Evolutionary conservation across 2,329 filamentous ascomycete genomes (phyloP), one percentile per base, ranked within the genome.

Genomic region (Aspergillaceae sp.): DNA sequence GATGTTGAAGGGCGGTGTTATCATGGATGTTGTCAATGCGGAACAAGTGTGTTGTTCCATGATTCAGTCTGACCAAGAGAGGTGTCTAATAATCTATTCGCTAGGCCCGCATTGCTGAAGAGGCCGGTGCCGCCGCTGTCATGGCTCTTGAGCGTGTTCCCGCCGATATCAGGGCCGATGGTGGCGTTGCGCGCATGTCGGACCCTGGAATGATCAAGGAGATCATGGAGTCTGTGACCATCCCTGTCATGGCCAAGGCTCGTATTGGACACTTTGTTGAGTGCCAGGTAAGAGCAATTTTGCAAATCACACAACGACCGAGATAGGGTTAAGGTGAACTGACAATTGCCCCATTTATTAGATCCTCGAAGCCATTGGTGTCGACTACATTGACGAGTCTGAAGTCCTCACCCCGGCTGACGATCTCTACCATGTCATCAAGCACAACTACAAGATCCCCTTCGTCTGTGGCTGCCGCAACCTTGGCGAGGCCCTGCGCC

Each of bases 1-100:
- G 71, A 98, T 98, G 92, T 76, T 97, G 71, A 96, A 97, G 78
- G 92, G 92, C 66, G 92, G 92, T 61, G 92, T 98, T 55, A 98
- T 98, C 72, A 98, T 98, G 92, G 92, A 98, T 71, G 92, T 97
- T 48, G 88, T 94, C 53, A 87, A 91, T 67, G 87, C 89, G 28
- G 86, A 87, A 64, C 90, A 87, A 74, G 82, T 82, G 66, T 47
- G 59, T 3, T 26, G 26, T 41, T 35, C 27, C 8, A 9, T 29
- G 19, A n/a, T 38, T 29, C 19, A 27, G 11, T 2, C 29, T 11
- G 27, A 26, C 29, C 19, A 10, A 37, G 4, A 40, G 30, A 33
- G 41, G 3, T 37, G 10, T 32, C 37, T 47, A 19, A 43, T 32
- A 36, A 11, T 27, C 29, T 32, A n/a, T 35, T 11, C 46, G 40